These are phyloP conservation scores for Chaetoscypha palmicola DNA, from an alignment of 2,329 filamentous ascomycete genomes.

Conservation along the genomic window DNA sequence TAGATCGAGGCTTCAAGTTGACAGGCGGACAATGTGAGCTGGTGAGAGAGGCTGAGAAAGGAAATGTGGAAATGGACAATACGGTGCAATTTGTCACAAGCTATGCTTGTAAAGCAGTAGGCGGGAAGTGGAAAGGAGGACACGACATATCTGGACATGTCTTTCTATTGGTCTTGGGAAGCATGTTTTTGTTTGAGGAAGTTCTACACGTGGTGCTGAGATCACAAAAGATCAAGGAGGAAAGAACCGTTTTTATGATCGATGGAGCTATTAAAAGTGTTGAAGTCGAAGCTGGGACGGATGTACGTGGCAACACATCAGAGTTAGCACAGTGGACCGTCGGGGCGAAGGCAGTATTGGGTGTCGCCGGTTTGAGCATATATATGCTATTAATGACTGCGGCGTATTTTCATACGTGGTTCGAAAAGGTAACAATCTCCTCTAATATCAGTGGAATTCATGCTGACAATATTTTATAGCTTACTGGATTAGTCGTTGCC, in stretches of 20 bases:
- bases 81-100: slow-evolving; percentile 56
- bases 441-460: background rate
- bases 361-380: slow-evolving; percentile 63
- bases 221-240: slow-evolving; percentile 44
- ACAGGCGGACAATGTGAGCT: slow-evolving; percentile 79
- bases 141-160: slow-evolving; percentile 96
- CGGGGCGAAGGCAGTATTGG: slow-evolving; percentile 49
- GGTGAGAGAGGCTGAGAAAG: slow-evolving; percentile 41
- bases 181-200: slow-evolving; percentile 75
- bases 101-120: slow-evolving; percentile 72
- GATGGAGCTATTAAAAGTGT: slow-evolving; percentile 61
- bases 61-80: slow-evolving; percentile 39
- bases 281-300: slow-evolving; percentile 37
- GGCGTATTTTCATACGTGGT: slow-evolving; percentile 97
- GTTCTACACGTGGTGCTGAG: slow-evolving; percentile 54
- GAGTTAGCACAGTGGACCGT: slow-evolving; percentile 34
- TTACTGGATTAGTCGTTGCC: slow-evolving; percentile 43
- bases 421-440: slow-evolving; percentile 68
- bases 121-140: slow-evolving; percentile 83
- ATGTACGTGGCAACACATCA: slow-evolving; percentile 8
- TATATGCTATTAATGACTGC: slow-evolving; percentile 99
- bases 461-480: slow-evolving; percentile 29
- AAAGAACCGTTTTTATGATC: slow-evolving; percentile 56
- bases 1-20: slow-evolving; percentile 82
- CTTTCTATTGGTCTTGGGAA: slow-evolving; percentile 82